Evolutionary conservation across 148 eudicot species (phyloP), one percentile per base, ranked within the genome.

Genomic region (Vaccinium darrowii): DNA sequence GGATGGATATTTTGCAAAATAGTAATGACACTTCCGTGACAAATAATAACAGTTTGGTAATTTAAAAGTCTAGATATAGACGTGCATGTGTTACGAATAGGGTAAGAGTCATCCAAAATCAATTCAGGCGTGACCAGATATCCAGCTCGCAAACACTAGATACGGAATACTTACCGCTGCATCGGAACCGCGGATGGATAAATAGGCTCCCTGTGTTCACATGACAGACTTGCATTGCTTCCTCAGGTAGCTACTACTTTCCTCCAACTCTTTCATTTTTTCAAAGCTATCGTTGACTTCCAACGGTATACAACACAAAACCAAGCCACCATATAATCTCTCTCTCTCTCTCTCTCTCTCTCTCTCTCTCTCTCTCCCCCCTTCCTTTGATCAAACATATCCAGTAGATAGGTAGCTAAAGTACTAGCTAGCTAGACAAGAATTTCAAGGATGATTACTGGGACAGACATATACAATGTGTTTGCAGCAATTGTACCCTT

Each of bases 391-490:
- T 69, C 74, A 11, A 33, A 33, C 74, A 25, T 69, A 4, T 69
- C 12, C 39, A 69, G 74, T 67, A 10, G 39, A 69, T 27, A 69
- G 74, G 73, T 30, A 25, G 74, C 51, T 76, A 15, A 43, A 27
- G 27, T 27, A 27, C 27, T 27, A 27, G 36, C 54, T n/a, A 56
- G 11, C 50, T 15, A 33, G 23, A 56, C 6, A 12, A 25, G 27
- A 36, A 69, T 30, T 69, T 36, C n/a, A 73, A 33, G 52, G 51
- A 97, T 97, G 99, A 97, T 97, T 69, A 95, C 92, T 4, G 94
- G 94, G 3, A 97, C 93, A 82, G 99, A 95, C 89, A 93, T 97
- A 50, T 97, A 97, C 72, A 95, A 93, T 82, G 99, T 97, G 8
- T 87, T 97, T 16, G 95, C 99, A 4, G 99, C 98, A 1, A 92